Base-by-base conservation (phyloP, 192 early-diverging fungal species). In the Backusella westeae region DNA sequence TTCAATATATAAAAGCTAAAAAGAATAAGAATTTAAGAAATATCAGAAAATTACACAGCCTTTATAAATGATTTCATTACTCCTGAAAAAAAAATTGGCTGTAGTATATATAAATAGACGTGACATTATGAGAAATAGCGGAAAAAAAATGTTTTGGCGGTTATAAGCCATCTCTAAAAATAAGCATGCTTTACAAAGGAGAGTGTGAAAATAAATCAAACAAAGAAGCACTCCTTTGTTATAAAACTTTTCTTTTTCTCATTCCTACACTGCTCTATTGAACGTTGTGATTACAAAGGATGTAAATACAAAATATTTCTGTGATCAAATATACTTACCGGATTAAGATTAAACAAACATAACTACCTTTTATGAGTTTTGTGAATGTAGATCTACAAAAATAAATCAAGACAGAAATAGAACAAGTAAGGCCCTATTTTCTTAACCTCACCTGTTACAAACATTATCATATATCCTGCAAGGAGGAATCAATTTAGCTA, bases 71-170 rank as follows among this genome's bases (percentile, higher is more conserved):
- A n/a, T 69, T 69, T 21, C n/a, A 23, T 8, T 69, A 38, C 36
- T 69, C 36, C 36, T 69, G n/a, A 36, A 21, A 69, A 69, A 67
- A 69, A 69, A 69, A 36, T 17, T 39, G 21, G 5, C 68, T 69
- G n/a, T 49, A 49, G n/a, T 69, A 26, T 69, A 26, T 69, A 63
- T 14, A 63, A 63, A 63, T 63, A 63, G 56, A 63, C 23, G 29
- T 63, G 56, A 63, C 23, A 63, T 69, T 69, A 23, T 39, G 21
- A 69, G 38, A 69, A 69, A 21, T 12, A 69, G 38, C 6, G 36
- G 17, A 69, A 69, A 34, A 69, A 35, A 38, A n/a, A 38, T 69
- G 1, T 69, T 69, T 69, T 69, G 67, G 67, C 67, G 67, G 65
- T 38, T 39, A 38, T 35, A 38, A 38, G 67, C 67, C 36, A 38